These are phyloP conservation scores for Glycine tomentella DNA, from an alignment of 306 rosid species.

Conservation along the genomic window DNA sequence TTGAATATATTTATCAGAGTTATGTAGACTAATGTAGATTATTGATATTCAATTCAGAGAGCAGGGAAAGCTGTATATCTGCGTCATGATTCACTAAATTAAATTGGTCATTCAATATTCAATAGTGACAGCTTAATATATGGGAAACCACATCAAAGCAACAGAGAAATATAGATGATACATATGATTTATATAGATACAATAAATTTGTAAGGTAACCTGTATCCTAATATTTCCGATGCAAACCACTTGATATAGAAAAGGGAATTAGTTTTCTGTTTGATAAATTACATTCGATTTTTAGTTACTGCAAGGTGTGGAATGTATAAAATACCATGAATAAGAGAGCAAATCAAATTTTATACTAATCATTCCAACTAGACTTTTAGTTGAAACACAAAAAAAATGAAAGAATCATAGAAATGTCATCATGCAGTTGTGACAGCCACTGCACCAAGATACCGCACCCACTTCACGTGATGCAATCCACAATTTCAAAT, in stretches of 20 bases:
- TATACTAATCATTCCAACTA: not conserved
- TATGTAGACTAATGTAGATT: no score
- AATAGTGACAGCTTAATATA: not conserved
- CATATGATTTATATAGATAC: not conserved
- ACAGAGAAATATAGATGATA: not conserved
- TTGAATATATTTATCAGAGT: not conserved
- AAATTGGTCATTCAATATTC: conserved; percentile 6
- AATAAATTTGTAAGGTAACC: not conserved
- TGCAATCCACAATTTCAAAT: not conserved
- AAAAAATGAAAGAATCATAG: not conserved
- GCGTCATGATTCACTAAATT: not conserved
- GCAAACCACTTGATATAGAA: not conserved
- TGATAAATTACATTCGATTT: not conserved
- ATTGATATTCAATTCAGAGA: no score
- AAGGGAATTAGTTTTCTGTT: not conserved
- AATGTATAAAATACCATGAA: not conserved
- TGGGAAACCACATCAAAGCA: conserved; percentile 1
- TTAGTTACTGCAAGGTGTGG: not conserved
- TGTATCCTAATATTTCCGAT: not conserved
- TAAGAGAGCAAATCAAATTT: not conserved
- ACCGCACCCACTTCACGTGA: not conserved
- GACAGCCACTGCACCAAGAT: not conserved
- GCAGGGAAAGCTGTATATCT: not conserved
- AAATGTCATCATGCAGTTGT: not conserved
- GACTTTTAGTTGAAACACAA: not conserved